Evolutionary conservation across 148 eudicot species (phyloP), one percentile per base, ranked within the genome.

Genomic region (Arbutus unedo): DNA sequence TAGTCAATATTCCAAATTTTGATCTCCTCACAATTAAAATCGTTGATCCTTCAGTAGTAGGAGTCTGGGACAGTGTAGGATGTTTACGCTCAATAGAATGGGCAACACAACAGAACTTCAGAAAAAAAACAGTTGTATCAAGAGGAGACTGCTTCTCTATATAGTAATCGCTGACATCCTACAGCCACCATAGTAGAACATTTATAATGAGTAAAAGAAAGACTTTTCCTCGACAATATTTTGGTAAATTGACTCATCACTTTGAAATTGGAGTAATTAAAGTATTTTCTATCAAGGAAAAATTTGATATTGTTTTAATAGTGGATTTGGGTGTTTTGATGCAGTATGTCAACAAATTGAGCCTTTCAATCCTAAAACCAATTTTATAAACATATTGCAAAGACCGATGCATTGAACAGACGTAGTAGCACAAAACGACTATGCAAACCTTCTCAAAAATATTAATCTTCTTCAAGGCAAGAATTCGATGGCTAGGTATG

Each of bases 391-490:
- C 9, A 50, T n/a, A 49, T 43, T 62, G 10, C 54, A 19, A 10
- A 16, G 45, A 38, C 21, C 14, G 11, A 79, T 14, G 59, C 53
- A 82, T 41, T 0, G 10, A 64, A 53, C 6, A 68, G 57, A 16
- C 31, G 55, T 9, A 70, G 76, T 18, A 53, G 16, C 44, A 23
- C 60, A 44, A 79, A 72, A 19, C 11, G 14, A 74, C 21, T 14
- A n/a, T 44, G 44, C 79, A 44, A 15, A 96, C 99, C 99, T 96
- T 96, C 71, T 96, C 99, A 82, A 96, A 96, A 53, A 96, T 93
- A 86, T 96, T 96, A 43, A 96, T 96, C 89, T 94, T 96, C 88
- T 96, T 96, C 87, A 96, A 90, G 84, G 99, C 99, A 81, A 94
- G 83, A 68, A 94, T 91, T 84, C 95, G 86, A 88, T 96, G 98